These are phyloP conservation scores for Candida dubliniensis DNA, from an alignment of 1,139 yeast genomes.

Conservation along the genomic window DNA sequence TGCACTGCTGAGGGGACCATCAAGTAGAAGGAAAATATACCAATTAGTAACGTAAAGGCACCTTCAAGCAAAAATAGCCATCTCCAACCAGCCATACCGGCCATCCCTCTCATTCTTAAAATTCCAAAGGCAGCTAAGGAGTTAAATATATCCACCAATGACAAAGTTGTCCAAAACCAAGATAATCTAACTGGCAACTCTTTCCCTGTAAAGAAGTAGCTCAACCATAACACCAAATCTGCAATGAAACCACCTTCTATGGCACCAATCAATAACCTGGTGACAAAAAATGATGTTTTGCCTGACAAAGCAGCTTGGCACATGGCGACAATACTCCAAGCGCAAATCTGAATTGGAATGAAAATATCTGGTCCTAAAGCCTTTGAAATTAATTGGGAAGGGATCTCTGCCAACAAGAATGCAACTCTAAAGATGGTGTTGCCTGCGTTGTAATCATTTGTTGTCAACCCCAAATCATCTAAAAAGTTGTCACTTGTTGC, in stretches of 20 bases:
- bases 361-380: constrained; percentile 33
- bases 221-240: constrained; percentile 28
- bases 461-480: constrained; percentile 26
- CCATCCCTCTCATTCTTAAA: constrained; percentile 24
- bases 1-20: constrained; percentile 64
- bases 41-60: constrained; percentile 52
- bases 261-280: constrained; percentile 29
- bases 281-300: constrained; percentile 25
- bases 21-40: constrained; percentile 49
- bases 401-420: constrained; percentile 34
- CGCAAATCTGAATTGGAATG: constrained; percentile 33
- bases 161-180: constrained; percentile 18
- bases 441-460: constrained; percentile 34
- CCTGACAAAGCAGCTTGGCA: constrained; percentile 27
- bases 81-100: constrained; percentile 53
- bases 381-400: constrained; percentile 34
- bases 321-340: constrained; percentile 33
- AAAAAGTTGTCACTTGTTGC: constrained; percentile 35
- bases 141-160: constrained; percentile 30
- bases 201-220: constrained; percentile 28
- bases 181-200: constrained; percentile 29
- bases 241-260: constrained; percentile 36
- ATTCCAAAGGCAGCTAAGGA: constrained; percentile 39
- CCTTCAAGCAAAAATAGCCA: constrained; percentile 72
- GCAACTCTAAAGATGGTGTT: constrained; percentile 29